These are phyloP conservation scores for Rhizopus delemar DNA, from an alignment of 371 early-diverging fungal genomes.

Conservation along the genomic window DNA sequence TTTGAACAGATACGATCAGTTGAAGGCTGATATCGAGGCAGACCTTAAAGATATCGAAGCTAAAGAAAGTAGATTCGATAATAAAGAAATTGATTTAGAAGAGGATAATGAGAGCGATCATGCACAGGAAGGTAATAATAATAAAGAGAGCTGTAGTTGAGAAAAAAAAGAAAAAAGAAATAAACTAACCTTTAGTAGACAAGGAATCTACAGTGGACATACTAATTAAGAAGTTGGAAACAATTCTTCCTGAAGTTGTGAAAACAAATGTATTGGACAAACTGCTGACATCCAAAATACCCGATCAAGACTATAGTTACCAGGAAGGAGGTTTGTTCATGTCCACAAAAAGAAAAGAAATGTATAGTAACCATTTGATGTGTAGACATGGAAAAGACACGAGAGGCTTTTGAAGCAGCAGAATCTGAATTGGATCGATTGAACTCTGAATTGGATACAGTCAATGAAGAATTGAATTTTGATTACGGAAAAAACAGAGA, in stretches of 20 bases:
- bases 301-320: not conserved
- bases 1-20: constrained; percentile 33
- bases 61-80: constrained; percentile 14
- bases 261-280: constrained; percentile 18
- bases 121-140: not conserved
- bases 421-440: constrained; percentile 38
- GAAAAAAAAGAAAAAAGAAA: not conserved
- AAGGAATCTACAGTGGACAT: constrained; percentile 14
- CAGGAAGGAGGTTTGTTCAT: constrained; percentile 21
- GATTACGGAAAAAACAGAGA: constrained; percentile 67
- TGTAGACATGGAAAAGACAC: constrained; percentile 43
- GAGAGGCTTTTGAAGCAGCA: constrained; percentile 37
- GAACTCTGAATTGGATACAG: constrained; percentile 37
- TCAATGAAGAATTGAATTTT: constrained; percentile 45
- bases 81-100: constrained; percentile 7
- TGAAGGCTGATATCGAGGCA: constrained; percentile 30
- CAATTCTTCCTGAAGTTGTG: constrained; percentile 20
- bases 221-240: constrained; percentile 23
- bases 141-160: not conserved
- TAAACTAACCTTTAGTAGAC: constrained; percentile 3
- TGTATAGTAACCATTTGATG: not conserved
- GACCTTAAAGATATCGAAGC: constrained; percentile 21
- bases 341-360: not conserved
- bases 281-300: constrained; percentile 7
- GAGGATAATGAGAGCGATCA: constrained; percentile 18